phyloP scores from a whole-genome alignment of 2,329 filamentous ascomycete genomes.

The Xylaria sp. region DNA sequence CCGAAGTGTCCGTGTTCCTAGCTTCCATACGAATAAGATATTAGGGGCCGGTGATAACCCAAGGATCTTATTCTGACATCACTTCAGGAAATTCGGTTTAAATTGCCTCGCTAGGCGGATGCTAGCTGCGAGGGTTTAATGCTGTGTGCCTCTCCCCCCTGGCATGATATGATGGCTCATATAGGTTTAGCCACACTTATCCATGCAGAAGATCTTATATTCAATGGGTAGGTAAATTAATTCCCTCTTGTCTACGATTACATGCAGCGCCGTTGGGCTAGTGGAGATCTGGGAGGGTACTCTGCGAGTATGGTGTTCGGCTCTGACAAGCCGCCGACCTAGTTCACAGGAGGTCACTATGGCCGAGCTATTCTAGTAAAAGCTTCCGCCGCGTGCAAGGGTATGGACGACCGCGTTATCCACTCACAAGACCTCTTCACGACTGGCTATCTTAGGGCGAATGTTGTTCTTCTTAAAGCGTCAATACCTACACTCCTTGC shows the following conservation, averaged over 20 bases:
- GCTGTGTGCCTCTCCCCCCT: constrained; percentile 6
- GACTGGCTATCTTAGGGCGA: neutral
- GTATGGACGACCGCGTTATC: neutral
- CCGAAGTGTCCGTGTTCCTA: neutral
- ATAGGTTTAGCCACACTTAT: constrained; percentile 21
- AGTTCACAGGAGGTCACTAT: neutral
- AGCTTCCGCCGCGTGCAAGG: neutral
- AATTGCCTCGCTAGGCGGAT: neutral
- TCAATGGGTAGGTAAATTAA: constrained; percentile 35
- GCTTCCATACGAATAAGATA: neutral
- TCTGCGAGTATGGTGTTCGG: constrained; percentile 1
- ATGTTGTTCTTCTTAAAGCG: neutral
- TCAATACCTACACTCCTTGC: neutral
- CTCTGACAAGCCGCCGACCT: constrained; percentile 18
- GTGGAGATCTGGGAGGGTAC: constrained; percentile 12
- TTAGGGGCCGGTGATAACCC: neutral
- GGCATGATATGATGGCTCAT: constrained; percentile 13
- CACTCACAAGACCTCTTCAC: neutral
- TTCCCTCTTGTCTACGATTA: constrained; percentile 28
- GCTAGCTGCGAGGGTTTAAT: constrained; percentile 20
- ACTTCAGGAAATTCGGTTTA: neutral
- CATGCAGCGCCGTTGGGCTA: constrained; percentile 28
- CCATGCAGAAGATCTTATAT: constrained; percentile 38
- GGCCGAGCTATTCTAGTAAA: neutral
- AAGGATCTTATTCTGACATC: neutral